A percentile compares a stretch with the other conserved stretches of the same genome.
phyloP scores from a whole-genome alignment of 768 basidiomycete genomes.

The Erythrobasidium yunnanense region DNA sequence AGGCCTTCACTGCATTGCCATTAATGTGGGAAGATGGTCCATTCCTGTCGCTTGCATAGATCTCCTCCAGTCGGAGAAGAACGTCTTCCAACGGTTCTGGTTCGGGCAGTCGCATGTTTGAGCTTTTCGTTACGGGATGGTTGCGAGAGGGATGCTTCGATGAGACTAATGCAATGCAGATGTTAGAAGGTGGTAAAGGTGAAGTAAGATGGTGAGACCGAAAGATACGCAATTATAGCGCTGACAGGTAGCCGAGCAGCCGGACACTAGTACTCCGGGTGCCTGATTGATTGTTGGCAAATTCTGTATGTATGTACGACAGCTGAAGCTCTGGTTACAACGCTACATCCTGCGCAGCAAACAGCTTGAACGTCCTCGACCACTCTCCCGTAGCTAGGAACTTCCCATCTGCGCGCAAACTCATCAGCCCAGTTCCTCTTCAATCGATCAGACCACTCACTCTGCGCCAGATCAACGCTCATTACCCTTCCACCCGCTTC shows the following conservation, averaged over 20 bases:
- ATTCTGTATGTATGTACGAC: too few relatives aligned
- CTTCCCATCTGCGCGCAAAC: slow-evolving; percentile 27
- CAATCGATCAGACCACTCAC: slow-evolving; percentile 25
- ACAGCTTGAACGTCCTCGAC: slow-evolving; percentile 31
- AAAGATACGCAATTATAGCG: too few relatives aligned
- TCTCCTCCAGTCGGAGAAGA: slow-evolving; percentile 11
- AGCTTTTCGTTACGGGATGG: neutral
- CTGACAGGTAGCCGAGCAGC: too few relatives aligned
- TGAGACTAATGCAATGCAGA: too few relatives aligned
- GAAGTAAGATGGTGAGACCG: too few relatives aligned
- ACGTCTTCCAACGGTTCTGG: slow-evolving; percentile 15
- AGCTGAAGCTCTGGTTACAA: too few relatives aligned
- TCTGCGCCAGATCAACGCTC: slow-evolving; percentile 81
- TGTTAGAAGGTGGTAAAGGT: too few relatives aligned
- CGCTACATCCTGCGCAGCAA: slow-evolving; percentile 8
- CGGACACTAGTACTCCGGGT: too few relatives aligned
- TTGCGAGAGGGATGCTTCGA: too few relatives aligned
- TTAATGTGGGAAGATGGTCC: neutral
- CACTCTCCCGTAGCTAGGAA: slow-evolving; percentile 30
- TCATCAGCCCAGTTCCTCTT: neutral
- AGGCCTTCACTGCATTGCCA: neutral
- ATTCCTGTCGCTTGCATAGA: neutral
- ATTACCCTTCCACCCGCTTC: slow-evolving; percentile 92
- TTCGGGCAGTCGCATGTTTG: too few relatives aligned
- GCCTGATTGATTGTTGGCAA: too few relatives aligned